These are phyloP conservation scores for Allium cepa DNA, from an alignment of 106 monocot genomes.

Conservation along the genomic window DNA sequence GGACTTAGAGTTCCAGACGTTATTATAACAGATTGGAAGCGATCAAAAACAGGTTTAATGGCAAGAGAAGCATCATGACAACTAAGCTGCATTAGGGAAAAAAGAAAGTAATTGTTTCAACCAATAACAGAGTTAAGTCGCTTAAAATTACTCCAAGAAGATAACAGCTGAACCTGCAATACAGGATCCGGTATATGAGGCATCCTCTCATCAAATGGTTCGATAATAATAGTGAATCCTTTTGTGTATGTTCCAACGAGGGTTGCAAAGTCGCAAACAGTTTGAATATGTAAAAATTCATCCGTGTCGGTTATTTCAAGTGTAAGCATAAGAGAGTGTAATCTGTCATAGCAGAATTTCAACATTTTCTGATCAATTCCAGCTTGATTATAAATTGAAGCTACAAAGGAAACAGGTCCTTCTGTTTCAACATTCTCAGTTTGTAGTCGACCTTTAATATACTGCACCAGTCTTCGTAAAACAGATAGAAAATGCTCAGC, in stretches of 20 bases:
- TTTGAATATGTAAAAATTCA: constrained; percentile 90
- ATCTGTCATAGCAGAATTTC: constrained; percentile 88
- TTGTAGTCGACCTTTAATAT: constrained; percentile 72
- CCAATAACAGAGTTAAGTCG: no score
- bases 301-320: constrained; percentile 97
- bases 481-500: constrained; percentile 90
- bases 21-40: constrained; percentile 92
- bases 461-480: constrained; percentile 76
- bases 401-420: constrained; percentile 75
- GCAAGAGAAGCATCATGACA: constrained; percentile 98
- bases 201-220: constrained; percentile 98
- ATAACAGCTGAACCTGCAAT: constrained; percentile 54
- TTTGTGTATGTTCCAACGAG: constrained; percentile 84
- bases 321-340: constrained; percentile 86
- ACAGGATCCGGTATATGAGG: constrained; percentile 93
- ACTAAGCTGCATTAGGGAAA: constrained; percentile 55
- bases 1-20: constrained; percentile 99
- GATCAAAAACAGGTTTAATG: constrained; percentile 95
- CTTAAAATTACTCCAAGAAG: background rate
- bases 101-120: no score
- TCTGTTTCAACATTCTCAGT: constrained; percentile 94
- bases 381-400: constrained; percentile 64
- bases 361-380: constrained; percentile 99
- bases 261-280: constrained; percentile 96
- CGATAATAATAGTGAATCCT: constrained; percentile 97